Conservation (phyloP, 2,329 filamentous ascomycete species). For the Phialophora expanda region DNA sequence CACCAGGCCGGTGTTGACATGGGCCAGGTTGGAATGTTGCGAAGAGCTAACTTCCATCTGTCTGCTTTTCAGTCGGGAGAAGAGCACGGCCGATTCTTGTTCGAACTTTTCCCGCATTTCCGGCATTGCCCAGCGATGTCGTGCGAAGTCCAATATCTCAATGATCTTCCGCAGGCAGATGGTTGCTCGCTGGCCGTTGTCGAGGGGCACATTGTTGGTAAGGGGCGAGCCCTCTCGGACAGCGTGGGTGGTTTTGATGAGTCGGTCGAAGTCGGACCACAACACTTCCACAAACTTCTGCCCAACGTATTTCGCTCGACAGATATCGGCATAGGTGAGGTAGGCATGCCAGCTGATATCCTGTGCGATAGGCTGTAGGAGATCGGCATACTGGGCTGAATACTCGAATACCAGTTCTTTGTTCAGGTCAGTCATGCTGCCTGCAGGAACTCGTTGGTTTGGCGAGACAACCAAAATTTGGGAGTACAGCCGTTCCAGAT, state of each 20-base stretch:
- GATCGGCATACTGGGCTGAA: slow-evolving; percentile 78
- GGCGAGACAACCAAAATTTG: slow-evolving; percentile 88
- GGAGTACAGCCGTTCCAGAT: slow-evolving; percentile 87
- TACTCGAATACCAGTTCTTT: slow-evolving; percentile 85
- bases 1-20: neutral
- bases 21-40: slow-evolving; percentile 17
- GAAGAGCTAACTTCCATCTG: slow-evolving; percentile 26
- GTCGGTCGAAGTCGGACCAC: slow-evolving; percentile 57
- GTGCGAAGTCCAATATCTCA: slow-evolving; percentile 38
- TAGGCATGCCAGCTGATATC: slow-evolving; percentile 67
- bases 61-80: slow-evolving; percentile 34
- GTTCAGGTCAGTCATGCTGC: slow-evolving; percentile 72
- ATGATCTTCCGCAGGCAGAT: slow-evolving; percentile 35
- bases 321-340: slow-evolving; percentile 84
- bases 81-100: slow-evolving; percentile 39
- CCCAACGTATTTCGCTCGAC: slow-evolving; percentile 76
- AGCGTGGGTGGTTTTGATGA: slow-evolving; percentile 42
- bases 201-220: slow-evolving; percentile 25
- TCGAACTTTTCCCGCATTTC: slow-evolving; percentile 37
- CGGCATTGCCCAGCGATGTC: slow-evolving; percentile 36
- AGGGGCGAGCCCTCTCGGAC: slow-evolving; percentile 24
- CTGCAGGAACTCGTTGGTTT: slow-evolving; percentile 69
- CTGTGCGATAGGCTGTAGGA: slow-evolving; percentile 71
- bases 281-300: slow-evolving; percentile 63
- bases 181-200: slow-evolving; percentile 37